Evolutionary conservation across 2,329 filamentous ascomycete species (phyloP).

Genomic region (Alternaria sp.): DNA sequence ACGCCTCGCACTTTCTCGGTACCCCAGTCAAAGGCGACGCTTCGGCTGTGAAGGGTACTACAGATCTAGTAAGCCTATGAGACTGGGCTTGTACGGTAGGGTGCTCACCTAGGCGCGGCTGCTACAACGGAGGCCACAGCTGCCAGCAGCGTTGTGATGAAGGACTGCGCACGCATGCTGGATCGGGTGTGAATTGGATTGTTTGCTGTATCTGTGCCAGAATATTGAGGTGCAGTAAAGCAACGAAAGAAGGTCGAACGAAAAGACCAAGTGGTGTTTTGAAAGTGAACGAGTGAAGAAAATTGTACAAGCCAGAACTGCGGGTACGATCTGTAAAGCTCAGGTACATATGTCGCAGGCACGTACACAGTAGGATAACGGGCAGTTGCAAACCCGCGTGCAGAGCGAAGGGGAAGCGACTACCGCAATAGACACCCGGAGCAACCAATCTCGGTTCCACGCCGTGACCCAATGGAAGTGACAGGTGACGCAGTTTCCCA

Average conservation of each 20-base stretch:
- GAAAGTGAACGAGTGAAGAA: neutral
- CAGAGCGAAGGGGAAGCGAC: neutral
- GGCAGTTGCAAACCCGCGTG: neutral
- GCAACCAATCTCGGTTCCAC: neutral
- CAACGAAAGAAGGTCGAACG: neutral
- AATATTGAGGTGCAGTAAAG: neutral
- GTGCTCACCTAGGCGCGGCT: conserved; percentile 26
- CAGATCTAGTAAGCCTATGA: neutral
- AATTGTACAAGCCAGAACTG: neutral
- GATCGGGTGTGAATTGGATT: neutral
- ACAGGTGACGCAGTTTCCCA: neutral
- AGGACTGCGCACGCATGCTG: conserved; percentile 15
- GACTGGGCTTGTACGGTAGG: neutral
- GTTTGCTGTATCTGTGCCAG: neutral
- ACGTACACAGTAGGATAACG: neutral
- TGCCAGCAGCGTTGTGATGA: conserved; percentile 18
- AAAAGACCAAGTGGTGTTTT: neutral
- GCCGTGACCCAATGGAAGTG: neutral
- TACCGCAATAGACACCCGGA: neutral
- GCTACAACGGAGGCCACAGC: conserved; percentile 11
- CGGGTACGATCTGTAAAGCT: neutral
- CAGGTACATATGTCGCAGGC: neutral
- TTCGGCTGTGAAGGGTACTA: conserved; percentile 15
- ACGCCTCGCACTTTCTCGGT: conserved; percentile 49
- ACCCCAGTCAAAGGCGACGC: conserved; percentile 51